Percentiles rank a stretch among this genome's conserved stretches.
These are phyloP conservation scores for Colletotrichum gigasporum DNA, from an alignment of 2,329 filamentous ascomycete genomes.

Conservation along the genomic window DNA sequence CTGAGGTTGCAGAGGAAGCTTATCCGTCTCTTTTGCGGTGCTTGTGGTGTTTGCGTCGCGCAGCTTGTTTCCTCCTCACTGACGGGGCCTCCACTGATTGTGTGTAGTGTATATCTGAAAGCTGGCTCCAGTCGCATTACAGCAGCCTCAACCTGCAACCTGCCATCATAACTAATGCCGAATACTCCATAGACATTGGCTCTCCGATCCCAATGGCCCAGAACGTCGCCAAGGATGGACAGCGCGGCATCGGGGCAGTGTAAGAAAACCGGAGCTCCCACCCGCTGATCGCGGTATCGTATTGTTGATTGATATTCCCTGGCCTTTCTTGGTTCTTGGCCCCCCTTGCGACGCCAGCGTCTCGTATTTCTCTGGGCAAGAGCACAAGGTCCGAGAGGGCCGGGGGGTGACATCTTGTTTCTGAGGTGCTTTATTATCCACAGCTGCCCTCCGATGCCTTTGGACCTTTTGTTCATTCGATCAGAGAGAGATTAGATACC, in stretches of 20 bases:
- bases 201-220: neutral
- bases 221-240: neutral
- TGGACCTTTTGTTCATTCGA: no score
- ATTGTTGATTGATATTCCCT: neutral
- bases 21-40: no score
- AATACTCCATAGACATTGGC: slow-evolving; percentile 4
- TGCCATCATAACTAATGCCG: neutral
- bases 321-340: neutral
- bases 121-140: neutral
- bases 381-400: no score
- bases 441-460: no score
- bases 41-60: no score
- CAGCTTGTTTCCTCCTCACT: no score
- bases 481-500: no score
- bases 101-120: neutral
- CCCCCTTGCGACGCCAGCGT: neutral
- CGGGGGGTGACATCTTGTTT: no score
- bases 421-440: slow-evolving; percentile 11
- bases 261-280: neutral
- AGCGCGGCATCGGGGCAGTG: slow-evolving; percentile 19
- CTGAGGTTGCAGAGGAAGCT: no score
- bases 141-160: slow-evolving; percentile 9
- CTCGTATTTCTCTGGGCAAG: slow-evolving; percentile 23
- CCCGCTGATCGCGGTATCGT: slow-evolving; percentile 5
- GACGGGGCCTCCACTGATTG: no score